phyloP scores from a whole-genome alignment of 208 protist genomes.

The Leishmania tropica region DNA sequence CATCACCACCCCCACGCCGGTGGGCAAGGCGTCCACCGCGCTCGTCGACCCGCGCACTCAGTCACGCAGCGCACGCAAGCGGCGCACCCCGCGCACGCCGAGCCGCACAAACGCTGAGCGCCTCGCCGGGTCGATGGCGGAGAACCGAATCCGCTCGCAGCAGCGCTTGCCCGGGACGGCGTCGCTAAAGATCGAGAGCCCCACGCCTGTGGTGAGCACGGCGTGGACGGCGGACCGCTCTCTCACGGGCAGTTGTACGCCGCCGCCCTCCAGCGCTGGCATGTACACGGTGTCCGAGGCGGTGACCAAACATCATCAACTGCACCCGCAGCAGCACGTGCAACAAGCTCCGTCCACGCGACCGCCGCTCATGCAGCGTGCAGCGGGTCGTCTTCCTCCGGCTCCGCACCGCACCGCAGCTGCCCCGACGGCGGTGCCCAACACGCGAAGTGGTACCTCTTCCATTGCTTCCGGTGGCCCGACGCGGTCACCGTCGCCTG shows the following conservation, averaged over 20 bases:
- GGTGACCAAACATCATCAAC: slow-evolving; percentile 5
- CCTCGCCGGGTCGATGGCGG: slow-evolving; percentile 5
- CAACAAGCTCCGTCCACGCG: slow-evolving; percentile 3
- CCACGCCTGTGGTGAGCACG: slow-evolving; percentile 26
- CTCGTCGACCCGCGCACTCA: slow-evolving; percentile 22
- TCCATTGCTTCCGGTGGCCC: slow-evolving; percentile 49
- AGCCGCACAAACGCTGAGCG: slow-evolving; percentile 73
- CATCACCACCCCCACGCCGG: slow-evolving; percentile 18
- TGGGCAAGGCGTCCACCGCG: slow-evolving; percentile 26
- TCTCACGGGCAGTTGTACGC: slow-evolving; percentile 27
- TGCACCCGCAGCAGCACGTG: slow-evolving; percentile 4
- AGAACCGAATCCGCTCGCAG: background rate
- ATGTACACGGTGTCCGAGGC: background rate
- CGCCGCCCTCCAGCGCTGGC: slow-evolving; percentile 6
- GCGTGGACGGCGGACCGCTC: slow-evolving; percentile 32
- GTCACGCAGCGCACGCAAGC: slow-evolving; percentile 35
- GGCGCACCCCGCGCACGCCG: slow-evolving; percentile 72
- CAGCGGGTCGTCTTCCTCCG: slow-evolving; percentile 33
- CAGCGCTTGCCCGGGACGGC: slow-evolving; percentile 19
- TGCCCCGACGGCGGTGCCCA: slow-evolving; percentile 19
- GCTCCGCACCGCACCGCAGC: slow-evolving; percentile 1
- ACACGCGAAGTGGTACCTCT: slow-evolving; percentile 53
- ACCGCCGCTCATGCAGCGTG: slow-evolving; percentile 15
- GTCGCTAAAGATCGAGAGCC: slow-evolving; percentile 38
- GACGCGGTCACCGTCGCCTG: slow-evolving; percentile 84